Base-by-base conservation (phyloP, 352 stramenopile genomes). In the Chrysophaeum taylorii region DNA sequence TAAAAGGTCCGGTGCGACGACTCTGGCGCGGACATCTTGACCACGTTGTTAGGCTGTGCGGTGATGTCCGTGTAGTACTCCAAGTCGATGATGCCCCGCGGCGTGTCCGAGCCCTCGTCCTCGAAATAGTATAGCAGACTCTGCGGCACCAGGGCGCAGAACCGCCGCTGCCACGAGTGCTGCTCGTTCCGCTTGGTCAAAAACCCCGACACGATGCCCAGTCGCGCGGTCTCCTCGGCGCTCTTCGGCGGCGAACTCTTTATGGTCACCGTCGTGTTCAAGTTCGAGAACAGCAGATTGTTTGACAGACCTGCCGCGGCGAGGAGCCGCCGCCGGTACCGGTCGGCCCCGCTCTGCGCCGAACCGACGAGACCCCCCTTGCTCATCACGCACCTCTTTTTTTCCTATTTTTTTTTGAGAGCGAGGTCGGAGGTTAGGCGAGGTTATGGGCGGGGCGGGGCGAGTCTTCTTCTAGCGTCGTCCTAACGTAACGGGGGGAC, bases 101-200 rank as follows among this genome's bases (percentile, higher is more conserved):
- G 76, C 7, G 73, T 64, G 39, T 79, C 43, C n/a, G 57, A 36
- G 16, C 39, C 18, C 14, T 69, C 69, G 52, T 71, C 53, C n/a
- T 70, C 70, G 35, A 81, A 81, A 70, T 81, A 81, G 70, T 81
- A 81, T 0, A 81, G 70, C 41, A 79, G 78, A 14, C 69, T 75
- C 45, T 81, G 76, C 18, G 76, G 76, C 38, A 79, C 76, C 1
- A 66, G 36, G 2, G 27, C 16, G 57, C 57, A 66, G 57, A 66
- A 66, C 14, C 73, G 68, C 25, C 50, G 62, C 66, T 78, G 75
- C 73, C 72, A 80, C 42, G 43, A 35, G 25, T 72, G 60, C 68
- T 80, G 75, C 63, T 80, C 73, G 69, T 80, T 76, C 31, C 68
- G 70, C 66, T 80, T 80, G 37, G 77, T 52, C 61, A 80, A 69